Base-by-base conservation (phyloP, 2,329 filamentous ascomycete genomes). In the Penicillium sp. region DNA sequence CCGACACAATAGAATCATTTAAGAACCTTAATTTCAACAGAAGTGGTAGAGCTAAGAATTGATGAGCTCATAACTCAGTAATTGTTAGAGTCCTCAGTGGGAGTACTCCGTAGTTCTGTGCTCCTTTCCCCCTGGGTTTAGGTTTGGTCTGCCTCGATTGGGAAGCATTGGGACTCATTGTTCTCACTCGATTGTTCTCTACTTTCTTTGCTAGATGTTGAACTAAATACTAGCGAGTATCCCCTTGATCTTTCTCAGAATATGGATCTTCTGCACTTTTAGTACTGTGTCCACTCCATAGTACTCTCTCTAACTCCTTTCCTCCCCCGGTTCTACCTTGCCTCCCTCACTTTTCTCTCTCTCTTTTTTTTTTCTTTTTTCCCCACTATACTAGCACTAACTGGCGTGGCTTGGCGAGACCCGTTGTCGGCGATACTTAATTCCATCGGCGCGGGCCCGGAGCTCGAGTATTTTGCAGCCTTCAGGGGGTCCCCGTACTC, bases 371-470 rank as follows among this genome's bases (percentile, higher is more conserved):
- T 26, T 13, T 28, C n/a, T 30, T 45, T 56, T 49, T 33, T 53
- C 62, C 57, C 64, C 59, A 64, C 64, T 42, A 35, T 28, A 44
- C 30, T 40, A 28, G 8, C 13, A 37, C 35, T 37, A 37, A 37
- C 47, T 56, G 53, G 59, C 42, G 54, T 49, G 65, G 56, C 67
- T 69, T 69, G 67, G 67, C 67, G 50, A 65, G 47, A 59, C 60
- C 64, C 59, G 38, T 64, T 59, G 40, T 68, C 68, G 68, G 68
- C 68, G 49, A 68, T 70, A 70, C 68, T 70, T 70, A 70, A 66
- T 70, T 70, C 68, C 68, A 66, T 60, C 57, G 63, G 60, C 61
- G 63, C 60, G 62, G 64, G 54, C 53, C 65, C 66, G 54, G 58
- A 65, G 55, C 59, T 62, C 58, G 42, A 66, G 60, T 70, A 70